Percentiles rank a stretch among this genome's conserved stretches.
Evolutionary conservation across 129 eudicot genomes (phyloP).

Genomic region (Arctium minus): DNA sequence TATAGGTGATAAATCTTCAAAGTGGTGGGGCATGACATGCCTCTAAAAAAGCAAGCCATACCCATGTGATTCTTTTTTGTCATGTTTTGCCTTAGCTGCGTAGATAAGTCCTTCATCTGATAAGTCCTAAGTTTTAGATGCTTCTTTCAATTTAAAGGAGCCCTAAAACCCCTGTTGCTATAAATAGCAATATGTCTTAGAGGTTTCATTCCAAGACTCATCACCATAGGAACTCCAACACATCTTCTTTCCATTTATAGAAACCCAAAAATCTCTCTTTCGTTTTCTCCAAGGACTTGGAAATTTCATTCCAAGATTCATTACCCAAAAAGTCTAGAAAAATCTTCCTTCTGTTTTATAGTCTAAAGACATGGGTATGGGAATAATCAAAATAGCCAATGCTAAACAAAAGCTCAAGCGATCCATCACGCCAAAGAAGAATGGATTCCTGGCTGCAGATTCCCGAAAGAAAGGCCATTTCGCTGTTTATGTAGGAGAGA

Average conservation of each 20-base stretch:
- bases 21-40: slow-evolving; percentile 35
- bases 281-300: not conserved
- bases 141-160: slow-evolving; percentile 10
- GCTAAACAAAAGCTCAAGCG: slow-evolving; percentile 57
- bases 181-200: slow-evolving; percentile 20
- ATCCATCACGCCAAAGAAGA: slow-evolving; percentile 47
- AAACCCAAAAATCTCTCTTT: slow-evolving; percentile 10
- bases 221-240: slow-evolving; percentile 10
- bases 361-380: slow-evolving; percentile 34
- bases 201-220: slow-evolving; percentile 14
- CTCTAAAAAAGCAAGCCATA: slow-evolving; percentile 30
- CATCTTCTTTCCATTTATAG: slow-evolving; percentile 8
- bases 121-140: slow-evolving; percentile 17
- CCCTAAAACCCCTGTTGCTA: slow-evolving; percentile 13
- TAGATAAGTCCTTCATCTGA: slow-evolving; percentile 25
- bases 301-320: slow-evolving; percentile 13
- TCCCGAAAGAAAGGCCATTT: slow-evolving; percentile 54
- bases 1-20: slow-evolving; percentile 23
- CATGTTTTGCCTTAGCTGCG: slow-evolving; percentile 10
- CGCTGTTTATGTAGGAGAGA: slow-evolving; percentile 49
- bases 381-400: slow-evolving; percentile 35
- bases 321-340: not conserved
- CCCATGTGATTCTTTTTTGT: slow-evolving; percentile 40
- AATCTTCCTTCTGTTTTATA: not conserved
- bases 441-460: slow-evolving; percentile 16